Base-by-base conservation (phyloP, 805 yeast genomes). In the Lipomyces orientalis region DNA sequence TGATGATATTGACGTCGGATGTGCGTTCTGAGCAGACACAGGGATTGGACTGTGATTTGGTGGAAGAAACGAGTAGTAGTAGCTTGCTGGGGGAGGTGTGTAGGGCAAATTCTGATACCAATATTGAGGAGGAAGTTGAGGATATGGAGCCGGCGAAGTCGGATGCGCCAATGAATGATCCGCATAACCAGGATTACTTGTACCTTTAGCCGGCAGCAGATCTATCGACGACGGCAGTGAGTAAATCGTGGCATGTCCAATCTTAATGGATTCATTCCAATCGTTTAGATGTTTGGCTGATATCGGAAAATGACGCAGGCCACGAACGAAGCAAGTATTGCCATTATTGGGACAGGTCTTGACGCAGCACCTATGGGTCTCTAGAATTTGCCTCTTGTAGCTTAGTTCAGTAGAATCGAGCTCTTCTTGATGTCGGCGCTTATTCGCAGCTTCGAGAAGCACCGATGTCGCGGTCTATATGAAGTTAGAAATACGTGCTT, bases 321-420 rank as follows among this genome's bases (percentile, higher is more conserved):
- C 29, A 51, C 54, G 54, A 51, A 51, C 54, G n/a, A 51, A 51
- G 54, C 33, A 51, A 51, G 16, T 51, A 51, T 51, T 51, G 54
- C 54, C 29, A 22, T 19, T 51, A 51, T 51, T 51, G 10, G 54
- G 16, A 29, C 31, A 51, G 54, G 54, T 10, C 31, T 29, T 2
- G 54, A 51, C 54, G 31, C 54, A 51, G 33, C 54, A 51, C 16
- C 29, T 16, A 16, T 51, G 29, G 5, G 22, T 51, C 54, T 51
- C 54, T 12, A 51, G 54, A 29, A 51, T 14, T 22, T 14, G 54
- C 54, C 54, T 12, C 33, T 22, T 51, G 33, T 19, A 51, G 54
- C 54, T 51, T 22, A 4, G 54, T 29, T 51, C 54, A 12, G 31
- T 22, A 29, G 54, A 51, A 14, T 51, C 54, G 54, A 51, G 31